Evolutionary conservation across 306 rosid genomes (phyloP), one percentile per base, ranked within the genome.

Genomic region (Mimosa bimucronata): DNA sequence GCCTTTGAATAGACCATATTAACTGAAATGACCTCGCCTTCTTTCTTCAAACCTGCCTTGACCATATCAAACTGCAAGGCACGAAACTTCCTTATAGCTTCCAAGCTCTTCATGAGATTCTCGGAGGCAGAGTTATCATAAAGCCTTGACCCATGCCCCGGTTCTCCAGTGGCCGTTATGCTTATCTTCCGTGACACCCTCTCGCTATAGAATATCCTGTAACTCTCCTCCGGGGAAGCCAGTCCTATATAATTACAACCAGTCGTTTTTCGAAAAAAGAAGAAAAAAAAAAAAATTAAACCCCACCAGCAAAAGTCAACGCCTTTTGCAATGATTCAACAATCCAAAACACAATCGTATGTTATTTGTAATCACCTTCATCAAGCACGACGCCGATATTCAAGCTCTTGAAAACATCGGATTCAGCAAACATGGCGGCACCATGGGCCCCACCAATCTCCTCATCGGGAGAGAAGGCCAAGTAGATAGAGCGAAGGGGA

Each of bases 61-160:
- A 92, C 78, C 90, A 91, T 66, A 71, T 91, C 97, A 38, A 92
- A 91, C 76, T 94, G 97, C 0, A 97, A 87, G 53, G 92, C 90
- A 9, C 98, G 90, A n/a, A 91, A 94, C 83, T 89, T 85, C 82
- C 90, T 81, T 76, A 94, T 86, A 83, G 71, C 86, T 76, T 94
- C 98, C 85, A 92, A 89, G 76, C 97, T 92, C 86, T 92, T 92
- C 75, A 95, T 66, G 23, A 95, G 84, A 91, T 95, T 95, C 89
- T 95, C 98, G 92, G 90, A 76, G 6, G 98, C 98, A 77, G 94
- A 71, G 82, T 92, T 92, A 77, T 95, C 98, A 83, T 90, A 95
- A 40, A 95, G 97, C 91, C 88, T 92, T 15, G 98, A 89, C 25
- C 98, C 98, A 83, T 92, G 98, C 3, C 98, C 98, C 0, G 97